Evolutionary conservation across 208 protist genomes (phyloP), one percentile per base, ranked within the genome.

Genomic region (Angomonas desouzai): DNA sequence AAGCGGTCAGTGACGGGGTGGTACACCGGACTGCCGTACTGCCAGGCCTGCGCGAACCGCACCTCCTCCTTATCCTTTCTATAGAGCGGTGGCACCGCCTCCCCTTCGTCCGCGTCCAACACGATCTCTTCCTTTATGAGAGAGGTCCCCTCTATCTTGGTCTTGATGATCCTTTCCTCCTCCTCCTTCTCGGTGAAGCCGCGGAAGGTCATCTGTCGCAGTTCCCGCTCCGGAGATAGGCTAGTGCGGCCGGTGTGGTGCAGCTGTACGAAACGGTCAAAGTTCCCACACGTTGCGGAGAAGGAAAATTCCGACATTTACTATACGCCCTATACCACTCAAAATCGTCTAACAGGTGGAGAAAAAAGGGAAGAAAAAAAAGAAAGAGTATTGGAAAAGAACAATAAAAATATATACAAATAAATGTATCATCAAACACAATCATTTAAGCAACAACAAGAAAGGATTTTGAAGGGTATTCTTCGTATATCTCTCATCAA

Each of bases 11-110:
- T 76, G 27, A 91, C 81, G 0, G 85, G 83, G 57, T 95, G 72
- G 63, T 89, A 95, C 40, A 92, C 68, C 11, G 84, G 77, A 48
- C 85, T 87, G 58, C 89, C 85, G 40, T 85, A 86, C 73, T 92
- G 89, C 68, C 75, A 72, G 30, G 68, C 43, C 23, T 67, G 58
- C 3, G 73, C 55, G 10, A 53, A 45, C 32, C 22, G 47, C 25
- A 48, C 20, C 20, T 65, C 7, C 40, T 25, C 20, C 6, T 13
- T 16, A 23, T 51, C 45, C 45, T 27, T 23, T 23, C 20, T 4
- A 13, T 27, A 51, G 9, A 51, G 20, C 10, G 51, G 51, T 4
- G 28, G 51, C 9, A 57, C 23, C 10, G 6, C 6, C 16, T 28
- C 6, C 7, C 6, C 51, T 23, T 33, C 51, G 27, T 34, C 51